Conservation (phyloP, 805 yeast genomes). For the Candida tibetensis region DNA sequence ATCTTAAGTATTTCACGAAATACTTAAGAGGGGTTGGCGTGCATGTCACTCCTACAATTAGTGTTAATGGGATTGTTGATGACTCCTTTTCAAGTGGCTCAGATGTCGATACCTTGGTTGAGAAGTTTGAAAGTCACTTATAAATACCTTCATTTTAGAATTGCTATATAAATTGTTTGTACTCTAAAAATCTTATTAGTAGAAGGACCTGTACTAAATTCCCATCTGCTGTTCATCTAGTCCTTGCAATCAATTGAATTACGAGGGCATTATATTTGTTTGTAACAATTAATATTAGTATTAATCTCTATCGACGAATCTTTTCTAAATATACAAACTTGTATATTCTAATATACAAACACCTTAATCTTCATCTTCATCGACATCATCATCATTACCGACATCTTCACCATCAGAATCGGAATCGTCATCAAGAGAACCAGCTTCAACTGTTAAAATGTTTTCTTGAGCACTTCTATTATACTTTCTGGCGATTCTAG, state of each 20-base stretch:
- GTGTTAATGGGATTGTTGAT: conserved; percentile 64
- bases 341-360: conserved; percentile 10
- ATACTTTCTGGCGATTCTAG: conserved; percentile 76
- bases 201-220: too few relatives aligned
- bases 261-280: background rate
- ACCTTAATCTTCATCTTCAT: conserved; percentile 13
- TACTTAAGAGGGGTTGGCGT: conserved; percentile 73
- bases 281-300: background rate
- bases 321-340: too few relatives aligned
- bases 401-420: conserved; percentile 55
- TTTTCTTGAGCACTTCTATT: conserved; percentile 48
- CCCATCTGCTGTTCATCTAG: too few relatives aligned
- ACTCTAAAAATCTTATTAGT: too few relatives aligned
- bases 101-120: conserved; percentile 43
- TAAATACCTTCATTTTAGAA: too few relatives aligned
- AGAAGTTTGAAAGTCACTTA: conserved; percentile 31
- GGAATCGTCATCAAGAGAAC: conserved; percentile 53
- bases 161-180: too few relatives aligned
- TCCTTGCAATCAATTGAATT: too few relatives aligned
- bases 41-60: conserved; percentile 82
- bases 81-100: conserved; percentile 62
- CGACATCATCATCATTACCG: conserved; percentile 34
- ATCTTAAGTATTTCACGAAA: conserved; percentile 70
- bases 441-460: conserved; percentile 61
- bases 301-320: too few relatives aligned